A percentile compares a stretch with the other conserved stretches of the same genome.
These are phyloP conservation scores for Neurospora terricola DNA, from an alignment of 495 filamentous ascomycete genomes.

Conservation along the genomic window DNA sequence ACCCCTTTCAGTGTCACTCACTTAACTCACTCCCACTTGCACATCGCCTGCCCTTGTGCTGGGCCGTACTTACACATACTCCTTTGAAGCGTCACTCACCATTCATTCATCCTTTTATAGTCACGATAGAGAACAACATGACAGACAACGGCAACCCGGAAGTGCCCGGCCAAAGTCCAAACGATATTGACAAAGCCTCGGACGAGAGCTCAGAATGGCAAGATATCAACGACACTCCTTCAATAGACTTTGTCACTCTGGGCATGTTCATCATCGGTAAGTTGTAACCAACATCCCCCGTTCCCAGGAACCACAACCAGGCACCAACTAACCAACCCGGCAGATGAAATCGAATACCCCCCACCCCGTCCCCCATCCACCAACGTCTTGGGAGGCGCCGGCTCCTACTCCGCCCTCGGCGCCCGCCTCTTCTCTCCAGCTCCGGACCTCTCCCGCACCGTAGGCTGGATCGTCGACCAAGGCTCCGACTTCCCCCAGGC, in stretches of 20 bases:
- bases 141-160: neutral
- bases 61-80: neutral
- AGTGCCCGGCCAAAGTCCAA: neutral
- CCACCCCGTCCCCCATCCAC: constrained; percentile 49
- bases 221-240: neutral
- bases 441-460: constrained; percentile 37
- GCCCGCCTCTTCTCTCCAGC: constrained; percentile 74
- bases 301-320: neutral
- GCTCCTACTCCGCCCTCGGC: constrained; percentile 75
- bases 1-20: neutral
- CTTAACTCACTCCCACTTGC: neutral
- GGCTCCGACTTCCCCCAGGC: constrained; percentile 74
- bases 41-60: neutral
- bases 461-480: constrained; percentile 87
- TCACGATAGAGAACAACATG: neutral
- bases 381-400: constrained; percentile 77
- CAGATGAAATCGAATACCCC: constrained; percentile 85
- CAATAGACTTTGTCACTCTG: constrained; percentile 73
- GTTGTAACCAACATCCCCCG: constrained; percentile 1
- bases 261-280: constrained; percentile 96
- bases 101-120: neutral
- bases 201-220: neutral
- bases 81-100: neutral
- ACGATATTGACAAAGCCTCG: neutral
- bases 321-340: constrained; percentile 9